phyloP scores from a whole-genome alignment of 1,284 basidiomycete genomes.

The Naganishia albida region DNA sequence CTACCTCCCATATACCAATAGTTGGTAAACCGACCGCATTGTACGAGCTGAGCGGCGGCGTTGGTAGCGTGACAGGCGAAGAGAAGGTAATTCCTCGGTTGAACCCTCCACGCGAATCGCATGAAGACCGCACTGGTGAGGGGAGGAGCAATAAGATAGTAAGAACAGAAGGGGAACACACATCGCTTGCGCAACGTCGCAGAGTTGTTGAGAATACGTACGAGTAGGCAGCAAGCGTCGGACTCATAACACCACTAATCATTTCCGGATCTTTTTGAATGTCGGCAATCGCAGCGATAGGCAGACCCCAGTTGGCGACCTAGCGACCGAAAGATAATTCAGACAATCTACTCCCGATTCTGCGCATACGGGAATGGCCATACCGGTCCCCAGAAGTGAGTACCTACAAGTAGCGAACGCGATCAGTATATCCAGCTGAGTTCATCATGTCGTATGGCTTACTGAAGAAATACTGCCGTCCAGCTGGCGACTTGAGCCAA shows the following conservation, averaged over 20 bases:
- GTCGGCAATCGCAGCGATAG: slow-evolving; percentile 85
- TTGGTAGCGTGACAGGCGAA: slow-evolving; percentile 92
- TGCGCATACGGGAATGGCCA: slow-evolving; percentile 51
- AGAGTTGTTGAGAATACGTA: slow-evolving; percentile 58
- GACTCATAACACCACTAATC: slow-evolving; percentile 91
- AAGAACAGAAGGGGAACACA: too few relatives aligned
- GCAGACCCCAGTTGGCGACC: slow-evolving; percentile 97
- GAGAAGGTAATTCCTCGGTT: slow-evolving; percentile 86
- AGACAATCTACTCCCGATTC: slow-evolving; percentile 9
- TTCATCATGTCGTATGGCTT: slow-evolving; percentile 49
- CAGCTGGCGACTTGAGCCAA: slow-evolving; percentile 85
- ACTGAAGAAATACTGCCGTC: slow-evolving; percentile 92
- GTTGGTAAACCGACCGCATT: slow-evolving; percentile 80
- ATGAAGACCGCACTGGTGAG: slow-evolving; percentile 79
- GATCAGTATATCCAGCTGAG: too few relatives aligned
- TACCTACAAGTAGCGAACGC: slow-evolving; percentile 61
- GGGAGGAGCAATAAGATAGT: background rate
- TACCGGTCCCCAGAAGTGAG: slow-evolving; percentile 94
- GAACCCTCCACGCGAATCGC: slow-evolving; percentile 84
- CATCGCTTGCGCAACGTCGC: too few relatives aligned
- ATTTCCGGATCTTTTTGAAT: slow-evolving; percentile 87
- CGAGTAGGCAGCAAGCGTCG: slow-evolving; percentile 86
- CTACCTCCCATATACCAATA: slow-evolving; percentile 66
- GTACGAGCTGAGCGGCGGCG: slow-evolving; percentile 76
- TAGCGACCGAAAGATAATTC: slow-evolving; percentile 47